These are phyloP conservation scores for Globisporangium yorkense DNA, from an alignment of 352 stramenopile species.

Conservation along the genomic window DNA sequence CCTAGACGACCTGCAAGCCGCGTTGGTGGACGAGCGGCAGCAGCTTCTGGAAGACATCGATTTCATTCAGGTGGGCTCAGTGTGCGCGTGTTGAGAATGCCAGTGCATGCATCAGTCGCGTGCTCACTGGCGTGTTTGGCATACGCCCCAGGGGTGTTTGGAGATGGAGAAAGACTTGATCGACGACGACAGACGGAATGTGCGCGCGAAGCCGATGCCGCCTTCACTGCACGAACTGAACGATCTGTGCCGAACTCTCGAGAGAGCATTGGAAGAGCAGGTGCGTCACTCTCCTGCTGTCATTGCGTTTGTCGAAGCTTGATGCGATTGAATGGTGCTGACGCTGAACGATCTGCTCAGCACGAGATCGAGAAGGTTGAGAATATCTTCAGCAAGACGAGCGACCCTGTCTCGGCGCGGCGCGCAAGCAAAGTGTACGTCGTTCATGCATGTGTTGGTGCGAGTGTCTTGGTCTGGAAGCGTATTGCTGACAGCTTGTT, in stretches of 20 bases:
- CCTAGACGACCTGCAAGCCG: constrained; percentile 48
- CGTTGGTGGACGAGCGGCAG: constrained; percentile 48
- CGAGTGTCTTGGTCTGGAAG: not conserved
- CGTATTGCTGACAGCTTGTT: not conserved
- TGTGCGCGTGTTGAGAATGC: not conserved
- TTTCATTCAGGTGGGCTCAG: constrained; percentile 59
- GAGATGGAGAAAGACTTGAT: constrained; percentile 86
- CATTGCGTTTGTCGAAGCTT: not conserved
- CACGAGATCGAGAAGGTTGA: constrained; percentile 29
- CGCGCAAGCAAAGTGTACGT: constrained; percentile 21
- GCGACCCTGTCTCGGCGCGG: constrained; percentile 13
- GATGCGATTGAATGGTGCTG: not conserved
- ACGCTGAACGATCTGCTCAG: constrained; percentile 8
- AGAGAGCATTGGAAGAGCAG: constrained; percentile 60
- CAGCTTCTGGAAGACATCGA: constrained; percentile 78
- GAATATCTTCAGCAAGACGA: constrained; percentile 32
- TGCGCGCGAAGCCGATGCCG: constrained; percentile 23
- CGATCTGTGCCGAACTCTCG: constrained; percentile 44
- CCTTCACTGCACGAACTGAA: constrained; percentile 64
- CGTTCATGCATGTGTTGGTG: not conserved
- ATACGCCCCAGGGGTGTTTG: constrained; percentile 42
- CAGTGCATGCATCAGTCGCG: not conserved
- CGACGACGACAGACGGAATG: constrained; percentile 56
- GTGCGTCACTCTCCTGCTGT: constrained; percentile 12
- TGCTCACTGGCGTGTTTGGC: not conserved